Evolutionary conservation across 192 early-diverging fungal species (phyloP), one percentile per base, ranked within the genome.

Genomic region (Backusella macrospora): DNA sequence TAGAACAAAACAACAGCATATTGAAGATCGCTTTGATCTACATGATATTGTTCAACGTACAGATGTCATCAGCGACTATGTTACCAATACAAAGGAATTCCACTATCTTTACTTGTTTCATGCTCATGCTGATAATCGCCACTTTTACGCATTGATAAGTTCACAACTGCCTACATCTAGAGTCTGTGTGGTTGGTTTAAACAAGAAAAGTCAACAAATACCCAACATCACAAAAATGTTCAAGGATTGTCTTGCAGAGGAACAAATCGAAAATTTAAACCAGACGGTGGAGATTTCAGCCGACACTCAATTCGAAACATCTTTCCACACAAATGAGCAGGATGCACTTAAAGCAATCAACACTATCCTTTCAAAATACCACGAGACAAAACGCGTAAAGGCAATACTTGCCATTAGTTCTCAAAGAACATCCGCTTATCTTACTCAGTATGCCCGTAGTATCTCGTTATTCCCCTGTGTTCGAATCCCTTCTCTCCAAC

Each of bases 91-190:
- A 62, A 70, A 70, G 71, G 18, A 65, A 6, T 68, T 84, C 63
- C 80, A 88, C 49, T 94, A 90, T 70, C 74, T 94, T 10, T 93
- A 93, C 69, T 75, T 99, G 40, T 97, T 90, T 78, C 96, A 97
- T 68, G 85, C 89, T 0, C 79, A 80, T 34, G 73, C 85, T 12
- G 89, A 88, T 23, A 81, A 75, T 29, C 86, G 90, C 7, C 89
- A 93, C 14, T 73, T 98, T 42, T 88, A 91, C 76, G 90, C 85
- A 0, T 78, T 99, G 0, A 89, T 94, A 21, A 82, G 85, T n/a
- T 89, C 94, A 1, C 79, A 81, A n/a, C 34, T 83, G 1, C 73
- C 73, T 38, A 71, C 82, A 15, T 85, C 86, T n/a, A 78, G 86
- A 65, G 84, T 95, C n/a, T 93, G 90, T 84, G 81, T 96, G 14